Conservation (phyloP, 345 rosid species). For the Citrus reticulata region DNA sequence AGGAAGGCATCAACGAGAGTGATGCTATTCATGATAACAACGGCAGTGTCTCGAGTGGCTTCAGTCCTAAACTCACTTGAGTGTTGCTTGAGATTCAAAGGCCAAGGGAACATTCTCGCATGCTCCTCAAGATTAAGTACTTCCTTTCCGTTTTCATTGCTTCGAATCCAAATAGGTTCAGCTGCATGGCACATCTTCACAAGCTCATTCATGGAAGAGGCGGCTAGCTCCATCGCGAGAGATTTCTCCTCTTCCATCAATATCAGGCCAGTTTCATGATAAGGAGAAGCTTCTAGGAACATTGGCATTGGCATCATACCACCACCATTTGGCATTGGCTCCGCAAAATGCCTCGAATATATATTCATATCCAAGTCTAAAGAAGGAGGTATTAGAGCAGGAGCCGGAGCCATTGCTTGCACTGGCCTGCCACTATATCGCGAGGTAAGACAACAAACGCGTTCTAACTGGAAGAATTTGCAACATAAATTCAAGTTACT, state of each 20-base stretch:
- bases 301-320: conserved; percentile 52
- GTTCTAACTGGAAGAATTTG: conserved; percentile 51
- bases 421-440: conserved; percentile 49
- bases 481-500: neutral
- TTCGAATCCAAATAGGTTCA: conserved; percentile 74
- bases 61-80: conserved; percentile 50
- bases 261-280: conserved; percentile 31
- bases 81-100: conserved; percentile 36
- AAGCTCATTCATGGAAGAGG: conserved; percentile 66
- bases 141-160: conserved; percentile 31
- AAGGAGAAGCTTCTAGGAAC: conserved; percentile 35
- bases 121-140: conserved; percentile 65
- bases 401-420: conserved; percentile 40
- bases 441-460: conserved; percentile 57
- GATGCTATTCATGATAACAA: conserved; percentile 89
- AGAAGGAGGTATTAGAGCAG: conserved; percentile 43
- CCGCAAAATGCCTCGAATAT: conserved; percentile 46
- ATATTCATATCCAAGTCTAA: conserved; percentile 77
- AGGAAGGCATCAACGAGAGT: conserved; percentile 77
- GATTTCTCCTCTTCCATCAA: conserved; percentile 67
- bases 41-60: conserved; percentile 66
- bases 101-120: conserved; percentile 64
- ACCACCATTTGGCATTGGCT: conserved; percentile 30
- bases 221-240: conserved; percentile 64
- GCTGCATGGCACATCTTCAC: conserved; percentile 52